A percentile compares a stretch with the other conserved stretches of the same genome.
phyloP scores from a whole-genome alignment of 176 grass and related monocot species.

The Hordeum vulgare region DNA sequence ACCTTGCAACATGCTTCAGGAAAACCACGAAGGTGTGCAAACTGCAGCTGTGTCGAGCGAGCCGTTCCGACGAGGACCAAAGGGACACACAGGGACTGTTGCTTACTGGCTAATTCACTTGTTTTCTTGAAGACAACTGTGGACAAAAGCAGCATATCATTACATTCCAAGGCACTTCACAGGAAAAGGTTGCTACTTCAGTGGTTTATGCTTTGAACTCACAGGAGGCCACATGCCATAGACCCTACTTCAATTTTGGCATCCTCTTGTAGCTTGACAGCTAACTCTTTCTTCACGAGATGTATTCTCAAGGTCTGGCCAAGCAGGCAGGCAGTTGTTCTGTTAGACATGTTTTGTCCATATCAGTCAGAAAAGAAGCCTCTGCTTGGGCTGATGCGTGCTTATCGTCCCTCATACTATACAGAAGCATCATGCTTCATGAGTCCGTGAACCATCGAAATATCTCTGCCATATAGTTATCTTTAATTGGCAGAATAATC shows the following conservation, averaged over 20 bases:
- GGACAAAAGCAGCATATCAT: conserved; percentile 23
- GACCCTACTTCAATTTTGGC: conserved; percentile 28
- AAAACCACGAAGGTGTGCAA: neutral
- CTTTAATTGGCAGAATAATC: neutral
- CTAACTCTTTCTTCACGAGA: neutral
- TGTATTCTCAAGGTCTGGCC: conserved; percentile 17
- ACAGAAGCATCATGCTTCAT: neutral
- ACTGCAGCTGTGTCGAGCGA: neutral
- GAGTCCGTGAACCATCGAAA: neutral
- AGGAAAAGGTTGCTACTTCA: conserved; percentile 22
- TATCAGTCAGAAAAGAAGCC: neutral
- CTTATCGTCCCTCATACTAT: neutral
- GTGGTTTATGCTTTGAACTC: conserved; percentile 9
- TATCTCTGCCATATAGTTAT: neutral
- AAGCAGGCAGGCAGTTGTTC: conserved; percentile 6
- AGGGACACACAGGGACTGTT: neutral
- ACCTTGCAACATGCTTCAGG: neutral
- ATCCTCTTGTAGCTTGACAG: neutral
- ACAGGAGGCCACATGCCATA: conserved; percentile 26
- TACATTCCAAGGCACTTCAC: conserved; percentile 37
- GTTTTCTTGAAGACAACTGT: conserved; percentile 9
- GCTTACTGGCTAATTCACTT: conserved; percentile 23
- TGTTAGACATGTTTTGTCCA: conserved; percentile 6
- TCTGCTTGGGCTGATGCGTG: neutral
- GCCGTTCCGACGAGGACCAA: neutral